Evolutionary conservation across 495 filamentous ascomycete genomes (phyloP), one percentile per base, ranked within the genome.

Genomic region (Daldinia vernicosa): DNA sequence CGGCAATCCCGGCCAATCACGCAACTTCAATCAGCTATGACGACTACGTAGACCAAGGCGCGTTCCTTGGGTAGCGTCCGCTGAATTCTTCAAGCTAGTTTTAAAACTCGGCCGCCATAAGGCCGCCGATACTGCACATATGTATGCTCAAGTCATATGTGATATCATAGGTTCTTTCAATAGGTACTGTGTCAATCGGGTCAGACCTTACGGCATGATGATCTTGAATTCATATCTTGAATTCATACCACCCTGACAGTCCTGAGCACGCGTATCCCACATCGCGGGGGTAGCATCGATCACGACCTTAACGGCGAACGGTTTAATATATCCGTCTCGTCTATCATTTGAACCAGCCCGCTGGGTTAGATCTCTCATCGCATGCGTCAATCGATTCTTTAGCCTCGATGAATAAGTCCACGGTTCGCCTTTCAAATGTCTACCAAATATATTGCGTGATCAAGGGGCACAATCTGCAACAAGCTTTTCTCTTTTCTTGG

Each of bases 21-120:
- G 66, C 70, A 73, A 73, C 66, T 45, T 47, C 3, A 7, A 58
- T 58, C 60, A 54, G 4, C 26, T 58, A 66, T 73, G 66, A 55
- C 66, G 70, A 65, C 39, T 57, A 53, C 27, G 17, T 33, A 37
- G 40, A 22, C 40, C 22, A 19, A 45, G 40, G 17, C 19, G 19
- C 39, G 9, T 43, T 43, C 15, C 40, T 17, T 19, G n/a, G 40
- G 5, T 51, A 51, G 47, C 22, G 22, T 52, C 24, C 58, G 28
- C 57, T 28, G 57, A 61, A 50, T n/a, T 43, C 50, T 56, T 43
- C 32, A 51, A 24, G 7, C 47, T 26, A 24, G 26, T 52, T 52
- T 7, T 22, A n/a, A n/a, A n/a, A n/a, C 43, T 24, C 19, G 15
- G 39, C 39, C 39, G 37, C 15, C 15, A 51, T 26, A 51, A 51